phyloP scores from a whole-genome alignment of 768 basidiomycete species.

The Boletales sp. region DNA sequence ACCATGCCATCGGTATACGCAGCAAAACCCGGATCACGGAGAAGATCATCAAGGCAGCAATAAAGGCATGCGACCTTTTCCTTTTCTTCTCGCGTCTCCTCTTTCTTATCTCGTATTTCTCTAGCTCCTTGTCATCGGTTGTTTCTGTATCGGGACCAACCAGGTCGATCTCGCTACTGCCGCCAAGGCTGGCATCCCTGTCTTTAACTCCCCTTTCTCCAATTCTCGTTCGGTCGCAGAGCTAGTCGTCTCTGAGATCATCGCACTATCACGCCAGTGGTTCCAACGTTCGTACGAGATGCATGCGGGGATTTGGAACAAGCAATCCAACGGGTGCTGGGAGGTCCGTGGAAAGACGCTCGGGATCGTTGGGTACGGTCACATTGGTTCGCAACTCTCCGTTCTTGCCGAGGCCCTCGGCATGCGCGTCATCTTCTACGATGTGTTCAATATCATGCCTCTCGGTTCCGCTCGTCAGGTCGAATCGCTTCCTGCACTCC shows the following conservation, averaged over 20 bases:
- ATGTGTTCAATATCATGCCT: slow-evolving; percentile 96
- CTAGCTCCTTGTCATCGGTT: slow-evolving; percentile 93
- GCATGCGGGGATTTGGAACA: slow-evolving; percentile 93
- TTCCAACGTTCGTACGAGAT: slow-evolving; percentile 87
- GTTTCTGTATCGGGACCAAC: slow-evolving; percentile 99
- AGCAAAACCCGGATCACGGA: slow-evolving; percentile 97
- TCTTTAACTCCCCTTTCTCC: slow-evolving; percentile 99
- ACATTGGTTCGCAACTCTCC: slow-evolving; percentile 95
- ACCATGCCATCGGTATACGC: slow-evolving; percentile 95
- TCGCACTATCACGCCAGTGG: slow-evolving; percentile 92
- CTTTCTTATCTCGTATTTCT: neutral
- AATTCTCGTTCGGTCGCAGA: slow-evolving; percentile 99
- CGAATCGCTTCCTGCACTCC: slow-evolving; percentile 69
- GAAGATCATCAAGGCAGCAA: slow-evolving; percentile 80
- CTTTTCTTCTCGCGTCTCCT: neutral
- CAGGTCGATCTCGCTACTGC: slow-evolving; percentile 90
- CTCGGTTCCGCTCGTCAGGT: slow-evolving; percentile 91
- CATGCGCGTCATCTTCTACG: slow-evolving; percentile 93
- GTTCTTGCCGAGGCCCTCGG: slow-evolving; percentile 96
- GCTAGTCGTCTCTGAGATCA: slow-evolving; percentile 90
- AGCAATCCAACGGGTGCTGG: slow-evolving; percentile 98
- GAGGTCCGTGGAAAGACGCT: slow-evolving; percentile 97
- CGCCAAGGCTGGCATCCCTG: slow-evolving; percentile 85
- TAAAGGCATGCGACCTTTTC: slow-evolving; percentile 54
- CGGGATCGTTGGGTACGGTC: slow-evolving; percentile 97